Base-by-base conservation (phyloP, 1,284 basidiomycete species). In the Thelephora terrestris region DNA sequence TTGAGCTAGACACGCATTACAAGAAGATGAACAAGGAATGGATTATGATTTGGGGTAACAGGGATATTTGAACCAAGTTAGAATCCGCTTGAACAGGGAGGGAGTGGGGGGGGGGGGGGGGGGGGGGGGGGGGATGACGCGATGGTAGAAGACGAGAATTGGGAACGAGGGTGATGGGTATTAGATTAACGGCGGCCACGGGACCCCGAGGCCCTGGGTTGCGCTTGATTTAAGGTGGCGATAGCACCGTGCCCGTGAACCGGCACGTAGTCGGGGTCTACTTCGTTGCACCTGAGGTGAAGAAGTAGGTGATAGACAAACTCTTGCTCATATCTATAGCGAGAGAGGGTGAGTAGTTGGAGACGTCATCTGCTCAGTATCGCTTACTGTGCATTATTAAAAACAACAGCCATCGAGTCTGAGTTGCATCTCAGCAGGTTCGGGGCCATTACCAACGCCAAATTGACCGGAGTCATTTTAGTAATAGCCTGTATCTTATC, bases 381-480 rank as follows among this genome's bases (percentile, higher is more conserved):
- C 4, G 76, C 86, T 65, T 57, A 90, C 87, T 84, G 81, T 21
- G 90, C 77, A 66, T 94, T 95, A 24, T 85, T 90, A 59, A 91
- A 93, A 21, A 91, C 90, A 7, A 92, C 72, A 6, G 83, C 74
- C 73, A 92, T 85, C 18, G 79, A 84, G 45, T 90, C 82, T 29
- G 86, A 89, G 54, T 75, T 82, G 57, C 89, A 92, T 50, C 91
- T 70, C 43, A 95, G 64, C 43, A 94, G 65, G 64, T 93, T 93
- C 9, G 91, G 91, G 2, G 91, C 88, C 78, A 93, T 88, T 23
- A 94, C 86, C 10, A 93, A 69, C 16, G 81, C 79, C 55, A 89
- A 65, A 59, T 87, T 86, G 39, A 78, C 79, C 24, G 79, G 75
- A 2, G 88, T 91, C 89, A 94, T 94, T 68, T 92, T 92, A 43